Evolutionary conservation across 805 yeast species (phyloP), one percentile per base, ranked within the genome.

Genomic region (Kazachstania bromeliacearum): DNA sequence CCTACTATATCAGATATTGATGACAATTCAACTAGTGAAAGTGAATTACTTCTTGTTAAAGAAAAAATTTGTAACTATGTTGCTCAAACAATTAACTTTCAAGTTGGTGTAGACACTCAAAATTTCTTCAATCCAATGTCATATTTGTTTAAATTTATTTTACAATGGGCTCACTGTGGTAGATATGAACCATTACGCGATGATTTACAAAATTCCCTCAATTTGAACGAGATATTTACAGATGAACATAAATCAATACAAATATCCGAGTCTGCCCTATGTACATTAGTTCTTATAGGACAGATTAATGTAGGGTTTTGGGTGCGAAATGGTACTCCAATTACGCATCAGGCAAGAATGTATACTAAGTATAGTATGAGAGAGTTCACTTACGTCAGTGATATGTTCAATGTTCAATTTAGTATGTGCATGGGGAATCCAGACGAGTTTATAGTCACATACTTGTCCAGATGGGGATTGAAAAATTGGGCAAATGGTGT

Each of bases 301-400:
- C 96, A 92, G 50, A 82, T 89, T 7, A 79, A 84, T 41, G 77
- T 82, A 0, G 96, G 96, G 0, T 71, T 81, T 38, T 89, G 97
- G 97, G 96, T 89, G 0, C 71, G 97, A 50, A 89, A 89, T 58
- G 98, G 98, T 0, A 71, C 75, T 40, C 79, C 88, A 28, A 77
- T 85, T 4, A 68, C 81, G 28, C 76, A 78, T 18, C 97, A 89
- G 52, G 68, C 82, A 44, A 80, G 77, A 46, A 76, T 87, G 38
- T 89, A 89, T 55, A 71, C 81, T 27, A 79, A 75, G 40, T 71
- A 87, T 9, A 82, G 85, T 4, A 67, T 88, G 34, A 66, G 96
- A 37, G 96, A 88, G 44, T 74, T 75, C 41, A 94, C 96, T 0
- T 88, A 70, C 51, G 66, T 77, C 47, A 70, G 94, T 46, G 97